These are phyloP conservation scores for Kewa caespitosa DNA, from an alignment of 179 eudicot genomes.

Conservation along the genomic window DNA sequence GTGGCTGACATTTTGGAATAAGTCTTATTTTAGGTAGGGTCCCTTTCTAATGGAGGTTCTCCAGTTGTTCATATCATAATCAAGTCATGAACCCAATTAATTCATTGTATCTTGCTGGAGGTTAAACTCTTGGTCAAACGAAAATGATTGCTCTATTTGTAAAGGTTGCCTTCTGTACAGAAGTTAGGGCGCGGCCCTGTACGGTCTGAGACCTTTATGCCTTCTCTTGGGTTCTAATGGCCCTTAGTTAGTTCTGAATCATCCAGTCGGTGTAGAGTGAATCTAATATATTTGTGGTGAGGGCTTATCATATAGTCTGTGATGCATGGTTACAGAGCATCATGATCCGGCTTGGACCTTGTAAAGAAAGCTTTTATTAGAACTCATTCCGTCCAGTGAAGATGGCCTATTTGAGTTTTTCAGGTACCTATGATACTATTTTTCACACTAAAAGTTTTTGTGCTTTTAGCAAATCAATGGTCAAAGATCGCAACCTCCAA, in stretches of 20 bases:
- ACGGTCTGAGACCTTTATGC: conserved; percentile 15
- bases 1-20: conserved; percentile 37
- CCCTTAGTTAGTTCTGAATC: background rate
- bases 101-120: conserved; percentile 27
- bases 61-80: conserved; percentile 15
- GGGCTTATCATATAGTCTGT: background rate
- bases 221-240: conserved; percentile 1
- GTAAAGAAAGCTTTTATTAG: conserved; percentile 1
- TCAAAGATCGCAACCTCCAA: too few relatives aligned
- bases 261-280: background rate
- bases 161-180: conserved; percentile 12
- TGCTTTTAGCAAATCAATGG: too few relatives aligned
- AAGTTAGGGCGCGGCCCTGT: conserved; percentile 9
- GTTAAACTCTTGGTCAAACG: background rate
- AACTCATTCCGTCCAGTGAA: too few relatives aligned
- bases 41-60: conserved; percentile 22
- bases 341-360: background rate
- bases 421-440: too few relatives aligned
- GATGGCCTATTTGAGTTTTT: too few relatives aligned
- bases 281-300: background rate
- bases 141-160: conserved; percentile 22
- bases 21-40: conserved; percentile 8
- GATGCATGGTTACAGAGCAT: conserved; percentile 5
- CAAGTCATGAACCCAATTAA: conserved; percentile 14
- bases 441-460: too few relatives aligned